Evolutionary conservation across 2,329 filamentous ascomycete species (phyloP), one percentile per base, ranked within the genome.

Genomic region (Ilyonectria destructans): DNA sequence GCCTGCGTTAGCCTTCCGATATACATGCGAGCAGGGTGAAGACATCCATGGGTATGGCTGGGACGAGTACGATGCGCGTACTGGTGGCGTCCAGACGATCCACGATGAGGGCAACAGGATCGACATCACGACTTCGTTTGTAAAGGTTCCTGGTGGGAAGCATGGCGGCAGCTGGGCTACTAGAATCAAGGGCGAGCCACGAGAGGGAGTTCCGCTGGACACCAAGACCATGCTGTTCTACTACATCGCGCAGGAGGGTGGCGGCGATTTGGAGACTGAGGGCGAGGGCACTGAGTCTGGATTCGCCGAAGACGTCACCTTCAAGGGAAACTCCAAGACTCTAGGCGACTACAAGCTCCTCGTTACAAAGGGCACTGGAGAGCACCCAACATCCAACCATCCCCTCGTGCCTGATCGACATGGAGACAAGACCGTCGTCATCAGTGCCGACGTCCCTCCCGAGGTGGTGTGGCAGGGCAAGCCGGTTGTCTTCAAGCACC

Each of bases 1-100:
- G 37, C 4, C 4, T 17, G 15, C 26, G 15, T 15, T 78, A 96
- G 94, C 91, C 75, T 92, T 98, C 76, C 91, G 96, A 71, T 95
- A 97, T 80, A 98, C 96, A 0, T 99, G 96, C 83, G 96, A 98
- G 81, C 96, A 99, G 80, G 90, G 96, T 80, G 94, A 97, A 80
- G 93, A 93, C 72, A 97, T 99, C 88, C 92, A 90, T 55, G 96
- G 96, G 63, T 99, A 99, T 80, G 96, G 96, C 69, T 99, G 96
- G 96, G 95, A 98, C 77, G 94, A 97, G 80, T 99, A 97, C 80
- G 96, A 99, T 82, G 91, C 95, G 23, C 89, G 96, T 65, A 92
- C 88, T 64, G 96, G 96, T 69, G 96, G 96, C 63, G 87, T 93
- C 23, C 94, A 99, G 82, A 93, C 93, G 1, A 96, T 99, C 67